phyloP scores from a whole-genome alignment of 2,329 filamentous ascomycete species.

The Fusarium sp. region DNA sequence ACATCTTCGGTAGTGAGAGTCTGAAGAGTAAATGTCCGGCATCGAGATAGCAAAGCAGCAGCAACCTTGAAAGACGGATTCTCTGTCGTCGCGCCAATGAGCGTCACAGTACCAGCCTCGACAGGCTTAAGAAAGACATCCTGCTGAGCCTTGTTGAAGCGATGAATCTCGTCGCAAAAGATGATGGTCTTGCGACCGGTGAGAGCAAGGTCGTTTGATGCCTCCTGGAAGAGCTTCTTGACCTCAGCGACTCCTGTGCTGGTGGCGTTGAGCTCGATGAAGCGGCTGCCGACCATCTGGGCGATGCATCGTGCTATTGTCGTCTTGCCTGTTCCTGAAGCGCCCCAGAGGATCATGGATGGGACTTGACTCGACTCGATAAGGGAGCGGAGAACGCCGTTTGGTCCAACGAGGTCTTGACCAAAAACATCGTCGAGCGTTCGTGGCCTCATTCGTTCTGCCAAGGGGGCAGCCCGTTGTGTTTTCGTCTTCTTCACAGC shows the following conservation, averaged over 20 bases:
- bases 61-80: slow-evolving; percentile 96
- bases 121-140: slow-evolving; percentile 95
- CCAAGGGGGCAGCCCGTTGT: slow-evolving; percentile 81
- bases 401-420: slow-evolving; percentile 87
- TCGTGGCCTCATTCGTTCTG: slow-evolving; percentile 91
- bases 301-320: slow-evolving; percentile 94
- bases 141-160: slow-evolving; percentile 92
- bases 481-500: slow-evolving; percentile 74
- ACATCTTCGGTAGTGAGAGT: slow-evolving; percentile 80
- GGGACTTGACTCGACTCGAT: slow-evolving; percentile 89
- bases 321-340: slow-evolving; percentile 84
- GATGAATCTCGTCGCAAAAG: slow-evolving; percentile 97
- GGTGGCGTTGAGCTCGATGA: slow-evolving; percentile 96
- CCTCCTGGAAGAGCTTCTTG: slow-evolving; percentile 91
- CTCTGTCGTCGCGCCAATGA: slow-evolving; percentile 96
- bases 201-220: slow-evolving; percentile 79
- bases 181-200: slow-evolving; percentile 94
- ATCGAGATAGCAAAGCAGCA: slow-evolving; percentile 86
- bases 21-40: slow-evolving; percentile 87
- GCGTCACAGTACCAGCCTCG: slow-evolving; percentile 87
- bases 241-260: slow-evolving; percentile 88
- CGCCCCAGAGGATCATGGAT: slow-evolving; percentile 95
- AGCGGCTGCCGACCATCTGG: slow-evolving; percentile 81
- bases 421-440: slow-evolving; percentile 88
- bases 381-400: slow-evolving; percentile 85